Conservation (phyloP, 129 eudicot species). For the Tanacetum coccineum region DNA sequence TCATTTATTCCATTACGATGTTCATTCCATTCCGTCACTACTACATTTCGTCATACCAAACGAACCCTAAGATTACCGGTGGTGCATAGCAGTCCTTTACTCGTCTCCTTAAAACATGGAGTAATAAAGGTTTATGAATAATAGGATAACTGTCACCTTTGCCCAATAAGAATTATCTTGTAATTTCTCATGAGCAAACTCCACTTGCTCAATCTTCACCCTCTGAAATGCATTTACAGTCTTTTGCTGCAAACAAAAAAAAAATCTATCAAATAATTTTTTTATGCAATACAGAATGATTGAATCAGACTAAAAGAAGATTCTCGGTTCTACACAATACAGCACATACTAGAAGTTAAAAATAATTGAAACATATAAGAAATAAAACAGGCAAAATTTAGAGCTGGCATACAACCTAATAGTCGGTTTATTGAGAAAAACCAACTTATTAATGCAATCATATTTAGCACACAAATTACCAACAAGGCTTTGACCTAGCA, state of each 20-base stretch:
- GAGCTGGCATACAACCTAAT: too few relatives aligned
- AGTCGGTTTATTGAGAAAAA: too few relatives aligned
- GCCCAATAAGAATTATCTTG: conserved; percentile 82
- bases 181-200: conserved; percentile 65
- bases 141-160: conserved; percentile 45
- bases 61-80: conserved; percentile 14
- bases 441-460: too few relatives aligned
- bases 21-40: too few relatives aligned
- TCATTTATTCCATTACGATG: too few relatives aligned
- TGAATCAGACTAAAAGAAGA: background rate
- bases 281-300: background rate
- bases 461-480: background rate
- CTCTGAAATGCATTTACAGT: conserved; percentile 72
- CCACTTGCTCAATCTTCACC: conserved; percentile 74
- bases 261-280: conserved; percentile 10
- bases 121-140: conserved; percentile 5
- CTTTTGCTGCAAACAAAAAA: conserved; percentile 64
- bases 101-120: background rate
- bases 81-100: background rate
- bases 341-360: background rate
- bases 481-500: background rate
- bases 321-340: background rate
- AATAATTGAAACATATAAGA: too few relatives aligned
- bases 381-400: too few relatives aligned
- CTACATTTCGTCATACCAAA: too few relatives aligned